Conservation (phyloP, 139 green algal species). For the Chlorella sorokiniana region DNA sequence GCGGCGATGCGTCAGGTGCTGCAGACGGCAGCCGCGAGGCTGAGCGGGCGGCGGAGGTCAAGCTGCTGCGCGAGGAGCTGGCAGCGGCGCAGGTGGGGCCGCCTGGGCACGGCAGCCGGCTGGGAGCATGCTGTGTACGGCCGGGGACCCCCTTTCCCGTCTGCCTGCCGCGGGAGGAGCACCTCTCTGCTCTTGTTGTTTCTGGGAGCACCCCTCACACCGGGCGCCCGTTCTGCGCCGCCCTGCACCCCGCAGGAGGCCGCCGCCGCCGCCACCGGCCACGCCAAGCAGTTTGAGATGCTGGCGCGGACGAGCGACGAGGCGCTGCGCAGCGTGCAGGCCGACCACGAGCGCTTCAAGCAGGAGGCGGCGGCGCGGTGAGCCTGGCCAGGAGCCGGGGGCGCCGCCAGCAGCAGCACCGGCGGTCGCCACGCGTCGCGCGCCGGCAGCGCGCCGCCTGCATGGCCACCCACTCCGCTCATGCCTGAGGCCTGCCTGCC, state of each 20-base stretch:
- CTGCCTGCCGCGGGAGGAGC: no score
- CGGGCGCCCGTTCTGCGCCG: neutral
- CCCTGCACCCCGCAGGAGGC: conserved; percentile 44
- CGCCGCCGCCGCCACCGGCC: conserved; percentile 54
- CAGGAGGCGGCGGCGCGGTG: conserved; percentile 39
- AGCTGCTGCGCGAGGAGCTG: conserved; percentile 58
- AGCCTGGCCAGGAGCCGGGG: neutral
- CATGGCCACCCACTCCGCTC: neutral
- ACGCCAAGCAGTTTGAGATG: conserved; percentile 62
- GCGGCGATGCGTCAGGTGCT: neutral
- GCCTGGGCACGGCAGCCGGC: no score
- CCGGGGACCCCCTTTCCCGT: neutral
- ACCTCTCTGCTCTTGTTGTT: no score
- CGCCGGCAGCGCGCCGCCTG: no score
- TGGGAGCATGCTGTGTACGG: neutral
- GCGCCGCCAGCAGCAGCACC: neutral
- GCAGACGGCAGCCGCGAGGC: conserved; percentile 29
- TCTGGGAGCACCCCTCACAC: no score
- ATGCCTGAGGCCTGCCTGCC: neutral
- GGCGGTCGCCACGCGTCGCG: no score
- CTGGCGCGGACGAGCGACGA: conserved; percentile 59
- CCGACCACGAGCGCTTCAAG: conserved; percentile 52
- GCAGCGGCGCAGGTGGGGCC: conserved; percentile 33
- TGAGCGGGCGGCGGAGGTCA: conserved; percentile 46
- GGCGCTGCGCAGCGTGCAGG: conserved; percentile 45